Evolutionary conservation across 2,329 filamentous ascomycete species (phyloP).

Genomic region (Pseudopyricularia cyperi): DNA sequence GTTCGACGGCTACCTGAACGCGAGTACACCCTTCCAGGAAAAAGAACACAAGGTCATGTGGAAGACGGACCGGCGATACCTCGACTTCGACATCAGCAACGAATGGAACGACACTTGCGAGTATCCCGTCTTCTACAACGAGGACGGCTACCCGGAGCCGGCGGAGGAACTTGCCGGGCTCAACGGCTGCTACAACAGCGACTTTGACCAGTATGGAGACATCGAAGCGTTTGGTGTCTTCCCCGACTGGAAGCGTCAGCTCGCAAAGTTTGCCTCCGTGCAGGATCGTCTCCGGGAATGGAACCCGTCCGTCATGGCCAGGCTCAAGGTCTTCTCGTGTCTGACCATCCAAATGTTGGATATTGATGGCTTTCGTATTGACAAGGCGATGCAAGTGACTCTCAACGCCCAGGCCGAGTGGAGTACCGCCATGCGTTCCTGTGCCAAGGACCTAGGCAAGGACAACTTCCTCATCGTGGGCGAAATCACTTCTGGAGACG

Average conservation of each 20-base stretch:
- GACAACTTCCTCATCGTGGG: neutral
- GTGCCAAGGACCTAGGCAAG: neutral
- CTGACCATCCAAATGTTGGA: neutral
- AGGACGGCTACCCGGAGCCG: neutral
- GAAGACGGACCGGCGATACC: neutral
- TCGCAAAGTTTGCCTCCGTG: neutral
- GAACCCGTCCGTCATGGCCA: neutral
- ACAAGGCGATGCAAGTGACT: neutral
- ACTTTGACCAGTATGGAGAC: neutral
- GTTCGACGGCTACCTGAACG: neutral
- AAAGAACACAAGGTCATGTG: neutral
- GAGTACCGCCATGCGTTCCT: neutral
- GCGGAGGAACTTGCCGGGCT: neutral
- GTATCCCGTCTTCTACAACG: neutral
- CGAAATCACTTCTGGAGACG: neutral
- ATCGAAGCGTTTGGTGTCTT: neutral
- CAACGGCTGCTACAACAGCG: neutral
- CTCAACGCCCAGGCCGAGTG: neutral
- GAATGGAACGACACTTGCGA: neutral
- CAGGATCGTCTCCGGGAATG: neutral
- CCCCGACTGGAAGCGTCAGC: neutral
- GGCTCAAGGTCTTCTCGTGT: neutral
- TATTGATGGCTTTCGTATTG: neutral
- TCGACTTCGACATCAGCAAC: neutral
- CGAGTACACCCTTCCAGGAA: neutral